These are phyloP conservation scores for Stephanodiscus triporus DNA, from an alignment of 108 stramenopile species.

Conservation along the genomic window DNA sequence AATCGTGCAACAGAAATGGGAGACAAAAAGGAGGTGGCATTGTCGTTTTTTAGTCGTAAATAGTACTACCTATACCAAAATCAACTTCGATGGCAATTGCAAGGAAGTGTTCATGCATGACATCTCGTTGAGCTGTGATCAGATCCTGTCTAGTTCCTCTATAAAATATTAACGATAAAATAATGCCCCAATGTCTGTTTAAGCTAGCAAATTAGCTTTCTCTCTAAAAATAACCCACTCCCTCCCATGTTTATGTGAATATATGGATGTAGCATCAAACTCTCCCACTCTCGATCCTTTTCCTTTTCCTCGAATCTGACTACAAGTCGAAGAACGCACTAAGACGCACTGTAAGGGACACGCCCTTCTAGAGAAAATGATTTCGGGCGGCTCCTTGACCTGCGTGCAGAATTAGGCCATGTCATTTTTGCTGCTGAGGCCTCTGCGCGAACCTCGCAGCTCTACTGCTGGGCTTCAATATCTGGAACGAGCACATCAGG, in stretches of 20 bases:
- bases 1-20: too few species aligned
- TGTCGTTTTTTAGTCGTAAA: too few species aligned
- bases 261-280: background rate
- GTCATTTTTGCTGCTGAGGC: conserved; percentile 12
- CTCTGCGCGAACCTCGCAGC: conserved; percentile 54
- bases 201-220: background rate
- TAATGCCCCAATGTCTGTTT: background rate
- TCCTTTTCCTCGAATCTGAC: too few species aligned
- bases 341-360: background rate
- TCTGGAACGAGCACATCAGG: conserved; percentile 97
- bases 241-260: background rate
- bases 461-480: conserved; percentile 57
- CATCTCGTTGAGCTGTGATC: background rate
- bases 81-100: background rate
- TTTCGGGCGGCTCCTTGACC: too few species aligned
- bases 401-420: too few species aligned
- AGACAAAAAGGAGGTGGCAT: too few species aligned
- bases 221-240: background rate
- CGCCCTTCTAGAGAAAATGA: too few species aligned
- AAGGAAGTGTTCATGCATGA: background rate
- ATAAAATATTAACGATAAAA: background rate
- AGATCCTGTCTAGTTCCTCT: background rate
- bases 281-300: background rate
- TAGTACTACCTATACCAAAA: too few species aligned
- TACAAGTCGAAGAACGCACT: background rate